Evolutionary conservation across 495 filamentous ascomycete genomes (phyloP), one percentile per base, ranked within the genome.

Genomic region (Tuber magnatum): DNA sequence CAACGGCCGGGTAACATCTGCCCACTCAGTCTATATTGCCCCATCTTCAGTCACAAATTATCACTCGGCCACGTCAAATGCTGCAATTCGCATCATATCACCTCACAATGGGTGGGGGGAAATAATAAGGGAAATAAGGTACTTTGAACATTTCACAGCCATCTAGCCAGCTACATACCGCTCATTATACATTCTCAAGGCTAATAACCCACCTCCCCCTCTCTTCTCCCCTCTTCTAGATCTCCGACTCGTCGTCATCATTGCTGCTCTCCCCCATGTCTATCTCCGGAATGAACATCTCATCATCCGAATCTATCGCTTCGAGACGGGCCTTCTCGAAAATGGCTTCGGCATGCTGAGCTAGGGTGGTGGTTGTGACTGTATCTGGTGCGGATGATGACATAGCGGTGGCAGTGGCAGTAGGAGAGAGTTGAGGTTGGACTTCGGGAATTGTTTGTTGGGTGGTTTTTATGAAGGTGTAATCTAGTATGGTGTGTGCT

Each of bases 231-330:
- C 22, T 1, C 24, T 35, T 32, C 28, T 65, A 65, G 12, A 65
- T 32, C 56, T 65, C 56, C 12, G 56, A 65, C 28, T 68, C 68
- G 14, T 77, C 79, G 14, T 75, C 78, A 18, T 75, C 80, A 70
- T 71, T 71, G 38, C 79, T 78, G 9, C 77, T 79, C 0, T 72
- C 80, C 5, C 80, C 80, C 41, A 81, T 73, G 43, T 74, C 24
- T 68, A 81, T 81, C 69, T 78, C 79, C 0, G 80, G 80, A 14
- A 81, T 79, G n/a, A 72, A 74, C 73, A 78, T 76, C 39, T 81
- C 80, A 20, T 80, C 80, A 20, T 81, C 80, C 22, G 71, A 78
- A 69, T 79, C 80, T 3, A 65, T 7, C 14, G 35, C 51, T 8
- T 48, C n/a, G 32, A 80, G 46, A 1, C 32, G 70, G 32, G 35